Percentiles rank a stretch among this genome's conserved stretches.
Evolutionary conservation across 345 rosid species (phyloP).

Genomic region (Pistacia integerrima): DNA sequence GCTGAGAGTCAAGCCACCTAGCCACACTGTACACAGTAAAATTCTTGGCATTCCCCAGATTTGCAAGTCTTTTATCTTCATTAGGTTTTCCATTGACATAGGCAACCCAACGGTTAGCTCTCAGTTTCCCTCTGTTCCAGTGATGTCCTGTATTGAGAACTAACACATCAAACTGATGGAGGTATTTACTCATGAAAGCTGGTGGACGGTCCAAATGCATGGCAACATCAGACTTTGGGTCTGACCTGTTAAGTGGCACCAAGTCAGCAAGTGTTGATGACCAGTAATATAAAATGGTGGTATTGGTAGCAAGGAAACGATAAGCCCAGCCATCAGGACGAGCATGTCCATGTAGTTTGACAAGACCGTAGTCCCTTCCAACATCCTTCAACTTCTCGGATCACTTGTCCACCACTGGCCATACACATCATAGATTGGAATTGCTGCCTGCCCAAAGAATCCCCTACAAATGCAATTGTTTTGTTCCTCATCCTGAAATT

Average conservation of each 20-base stretch:
- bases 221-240: slow-evolving; percentile 38
- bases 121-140: slow-evolving; percentile 83
- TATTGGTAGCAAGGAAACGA: slow-evolving; percentile 59
- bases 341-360: slow-evolving; percentile 46
- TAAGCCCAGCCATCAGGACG: slow-evolving; percentile 81
- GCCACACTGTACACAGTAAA: slow-evolving; percentile 51
- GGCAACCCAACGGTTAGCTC: slow-evolving; percentile 69
- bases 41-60: slow-evolving; percentile 57
- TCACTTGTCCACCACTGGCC: slow-evolving; percentile 64
- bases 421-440: slow-evolving; percentile 81
- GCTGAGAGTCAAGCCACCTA: slow-evolving; percentile 67
- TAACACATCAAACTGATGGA: slow-evolving; percentile 55
- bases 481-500: slow-evolving; percentile 69
- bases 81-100: slow-evolving; percentile 55
- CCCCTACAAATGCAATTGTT: slow-evolving; percentile 83
- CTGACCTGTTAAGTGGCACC: slow-evolving; percentile 44
- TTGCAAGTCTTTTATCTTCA: slow-evolving; percentile 35
- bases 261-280: slow-evolving; percentile 63
- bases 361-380: slow-evolving; percentile 62
- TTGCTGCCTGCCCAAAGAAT: slow-evolving; percentile 81
- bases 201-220: slow-evolving; percentile 85
- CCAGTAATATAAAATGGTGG: slow-evolving; percentile 79
- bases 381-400: slow-evolving; percentile 59
- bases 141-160: slow-evolving; percentile 84
- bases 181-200: slow-evolving; percentile 55